Evolutionary conservation across 2,329 filamentous ascomycete species (phyloP), one percentile per base, ranked within the genome.

Genomic region (Penicillium italicum): DNA sequence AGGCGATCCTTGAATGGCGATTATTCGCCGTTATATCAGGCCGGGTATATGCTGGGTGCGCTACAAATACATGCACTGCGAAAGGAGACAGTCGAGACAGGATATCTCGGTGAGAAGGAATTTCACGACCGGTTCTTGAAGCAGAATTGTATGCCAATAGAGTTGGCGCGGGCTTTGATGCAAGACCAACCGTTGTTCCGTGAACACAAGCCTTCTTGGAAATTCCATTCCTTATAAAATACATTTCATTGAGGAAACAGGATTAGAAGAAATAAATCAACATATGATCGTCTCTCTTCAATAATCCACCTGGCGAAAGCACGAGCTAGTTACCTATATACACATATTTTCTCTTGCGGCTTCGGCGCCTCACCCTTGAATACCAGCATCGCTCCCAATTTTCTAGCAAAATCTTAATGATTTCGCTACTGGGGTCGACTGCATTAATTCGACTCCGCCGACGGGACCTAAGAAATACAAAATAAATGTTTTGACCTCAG

Each of bases 41-140:
- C 80, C 0, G 82, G 79, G 0, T 85, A 85, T 64, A 80, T 85
- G 77, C 69, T 85, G 1, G 83, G 83, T 0, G 82, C 82, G 0
- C 66, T 86, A 62, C 83, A 85, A 65, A 64, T 85, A 10, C 78
- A 79, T 63, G 69, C 73, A 5, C 63, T 86, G 56, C 70, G 82
- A 2, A 69, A 75, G 12, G 81, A 85, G 66, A 67, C 79, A 1
- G 62, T 85, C 3, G 69, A 69, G 0, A 57, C 49, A 1, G 74
- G 72, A 0, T 47, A 60, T 30, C 70, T 80, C 59, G 62, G 61
- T 0, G 82, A 85, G 66, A 84, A 81, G 66, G 69, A 76, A 43
- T 85, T 85, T 48, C 81, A 86, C 62, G 81, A 85, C 63, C 62
- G 66, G 2, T 45, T 73, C 85, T 64, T 85, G 60, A 73, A 64